Conservation (phyloP, 352 stramenopile species). For the Phytophthora sp. region DNA sequence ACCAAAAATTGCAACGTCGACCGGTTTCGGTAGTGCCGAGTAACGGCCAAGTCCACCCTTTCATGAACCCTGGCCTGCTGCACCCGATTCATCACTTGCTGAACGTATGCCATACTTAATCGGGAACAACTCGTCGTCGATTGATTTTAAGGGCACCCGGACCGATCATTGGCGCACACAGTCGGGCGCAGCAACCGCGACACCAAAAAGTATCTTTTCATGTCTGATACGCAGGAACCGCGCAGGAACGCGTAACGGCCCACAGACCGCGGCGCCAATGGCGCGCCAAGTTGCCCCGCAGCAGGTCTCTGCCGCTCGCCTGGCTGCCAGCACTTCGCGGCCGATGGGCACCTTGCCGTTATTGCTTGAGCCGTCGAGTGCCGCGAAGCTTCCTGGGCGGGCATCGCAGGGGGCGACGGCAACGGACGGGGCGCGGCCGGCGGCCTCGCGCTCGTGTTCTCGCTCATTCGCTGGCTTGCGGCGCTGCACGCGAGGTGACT, state of each 20-base stretch:
- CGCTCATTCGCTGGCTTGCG: conserved; percentile 31
- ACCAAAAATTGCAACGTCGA: conserved; percentile 32
- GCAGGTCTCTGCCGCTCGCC: conserved; percentile 25
- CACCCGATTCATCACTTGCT: conserved; percentile 10
- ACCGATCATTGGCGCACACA: neutral
- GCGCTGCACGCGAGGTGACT: neutral
- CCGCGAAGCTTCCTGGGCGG: conserved; percentile 32
- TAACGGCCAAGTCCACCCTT: conserved; percentile 18
- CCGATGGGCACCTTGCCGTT: conserved; percentile 35
- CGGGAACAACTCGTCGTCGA: too few relatives aligned
- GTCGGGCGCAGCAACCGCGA: conserved; percentile 3
- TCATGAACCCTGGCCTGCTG: conserved; percentile 1
- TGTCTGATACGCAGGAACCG: conserved; percentile 23
- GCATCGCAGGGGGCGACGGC: conserved; percentile 16
- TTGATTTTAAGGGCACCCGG: too few relatives aligned
- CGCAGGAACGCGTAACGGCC: conserved; percentile 5
- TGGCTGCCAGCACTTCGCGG: conserved; percentile 27
- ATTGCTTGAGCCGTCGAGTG: conserved; percentile 21
- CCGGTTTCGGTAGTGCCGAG: conserved; percentile 3
- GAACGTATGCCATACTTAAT: too few relatives aligned
- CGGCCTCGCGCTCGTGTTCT: neutral
- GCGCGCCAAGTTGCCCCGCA: conserved; percentile 6
- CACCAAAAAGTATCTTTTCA: conserved; percentile 26
- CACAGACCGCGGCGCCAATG: neutral
- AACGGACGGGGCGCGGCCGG: conserved; percentile 26